A percentile compares a stretch with the other conserved stretches of the same genome.
Evolutionary conservation across 2,329 filamentous ascomycete genomes (phyloP).

Genomic region (Colletotrichum falcatum): DNA sequence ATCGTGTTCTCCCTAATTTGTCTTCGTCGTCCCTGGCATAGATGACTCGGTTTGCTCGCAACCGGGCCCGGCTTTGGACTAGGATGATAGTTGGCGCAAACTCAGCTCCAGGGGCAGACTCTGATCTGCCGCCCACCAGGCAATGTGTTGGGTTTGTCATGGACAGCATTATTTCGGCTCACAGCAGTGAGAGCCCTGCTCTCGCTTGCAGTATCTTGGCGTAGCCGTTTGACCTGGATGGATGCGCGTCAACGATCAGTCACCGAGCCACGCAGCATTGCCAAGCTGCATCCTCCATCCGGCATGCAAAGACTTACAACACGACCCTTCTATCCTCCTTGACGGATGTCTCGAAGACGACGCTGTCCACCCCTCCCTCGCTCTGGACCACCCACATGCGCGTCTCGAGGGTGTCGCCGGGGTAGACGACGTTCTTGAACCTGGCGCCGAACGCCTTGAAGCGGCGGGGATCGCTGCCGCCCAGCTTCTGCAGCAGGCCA

Average conservation of each 20-base stretch:
- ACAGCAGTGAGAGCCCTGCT: constrained; percentile 46
- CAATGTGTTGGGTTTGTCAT: not conserved
- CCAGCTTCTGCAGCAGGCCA: constrained; percentile 54
- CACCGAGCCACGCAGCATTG: constrained; percentile 37
- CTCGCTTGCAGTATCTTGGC: constrained; percentile 47
- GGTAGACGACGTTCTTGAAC: constrained; percentile 61
- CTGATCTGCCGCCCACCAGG: not conserved
- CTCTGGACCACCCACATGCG: constrained; percentile 55
- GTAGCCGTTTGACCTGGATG: constrained; percentile 47
- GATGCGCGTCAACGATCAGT: constrained; percentile 38
- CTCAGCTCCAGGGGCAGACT: not conserved
- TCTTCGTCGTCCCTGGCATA: not conserved
- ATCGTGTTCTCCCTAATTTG: not conserved
- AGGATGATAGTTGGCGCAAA: constrained; percentile 25
- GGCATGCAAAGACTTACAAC: constrained; percentile 43
- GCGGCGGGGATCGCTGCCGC: constrained; percentile 53
- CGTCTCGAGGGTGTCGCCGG: constrained; percentile 58
- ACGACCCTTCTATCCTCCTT: constrained; percentile 53
- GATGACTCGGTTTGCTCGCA: not conserved
- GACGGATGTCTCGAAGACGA: constrained; percentile 56
- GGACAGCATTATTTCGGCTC: constrained; percentile 6
- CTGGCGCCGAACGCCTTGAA: constrained; percentile 58
- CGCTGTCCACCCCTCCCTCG: constrained; percentile 49
- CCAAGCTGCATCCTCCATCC: constrained; percentile 23
- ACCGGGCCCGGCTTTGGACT: constrained; percentile 18